phyloP scores from a whole-genome alignment of 352 stramenopile genomes.

The Globisporangium apiculatum region DNA sequence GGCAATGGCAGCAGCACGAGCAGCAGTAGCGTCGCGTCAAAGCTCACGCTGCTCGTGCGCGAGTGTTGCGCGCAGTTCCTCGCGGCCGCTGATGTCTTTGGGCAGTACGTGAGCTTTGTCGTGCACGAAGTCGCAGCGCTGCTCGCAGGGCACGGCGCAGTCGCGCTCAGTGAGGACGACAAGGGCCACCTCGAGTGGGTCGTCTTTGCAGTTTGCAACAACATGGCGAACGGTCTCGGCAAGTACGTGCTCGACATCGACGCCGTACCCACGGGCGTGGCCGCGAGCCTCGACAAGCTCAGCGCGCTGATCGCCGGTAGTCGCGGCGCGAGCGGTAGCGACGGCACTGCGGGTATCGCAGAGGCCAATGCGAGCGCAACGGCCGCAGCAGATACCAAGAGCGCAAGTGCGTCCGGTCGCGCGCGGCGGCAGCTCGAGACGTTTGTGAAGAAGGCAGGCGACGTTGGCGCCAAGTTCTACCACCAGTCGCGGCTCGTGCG shows the following conservation, averaged over 20 bases:
- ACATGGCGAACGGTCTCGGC: constrained; percentile 53
- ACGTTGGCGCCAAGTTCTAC: constrained; percentile 51
- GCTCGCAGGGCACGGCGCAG: constrained; percentile 14
- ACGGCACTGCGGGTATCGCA: background rate
- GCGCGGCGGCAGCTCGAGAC: constrained; percentile 44
- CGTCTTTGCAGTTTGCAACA: constrained; percentile 72
- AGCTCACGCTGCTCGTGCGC: constrained; percentile 48
- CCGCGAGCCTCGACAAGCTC: constrained; percentile 65
- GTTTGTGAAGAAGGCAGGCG: constrained; percentile 44
- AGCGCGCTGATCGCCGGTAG: constrained; percentile 40
- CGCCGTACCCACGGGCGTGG: constrained; percentile 43
- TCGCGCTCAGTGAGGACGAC: constrained; percentile 39
- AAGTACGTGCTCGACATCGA: constrained; percentile 73
- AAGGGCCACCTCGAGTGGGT: constrained; percentile 71
- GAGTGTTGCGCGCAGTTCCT: constrained; percentile 62
- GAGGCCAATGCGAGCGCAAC: background rate
- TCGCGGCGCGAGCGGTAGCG: constrained; percentile 14
- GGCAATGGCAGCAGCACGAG: constrained; percentile 23
- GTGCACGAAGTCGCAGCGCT: constrained; percentile 74
- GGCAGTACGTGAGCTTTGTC: constrained; percentile 73
- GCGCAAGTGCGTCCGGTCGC: background rate
- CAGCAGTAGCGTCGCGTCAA: constrained; percentile 16
- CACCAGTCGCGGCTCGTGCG: constrained; percentile 15
- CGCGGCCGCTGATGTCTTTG: constrained; percentile 54
- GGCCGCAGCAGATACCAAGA: background rate